Percentiles rank a stretch among this genome's conserved stretches.
Evolutionary conservation across 352 stramenopile genomes (phyloP).

Genomic region (Phytophthora melonis): DNA sequence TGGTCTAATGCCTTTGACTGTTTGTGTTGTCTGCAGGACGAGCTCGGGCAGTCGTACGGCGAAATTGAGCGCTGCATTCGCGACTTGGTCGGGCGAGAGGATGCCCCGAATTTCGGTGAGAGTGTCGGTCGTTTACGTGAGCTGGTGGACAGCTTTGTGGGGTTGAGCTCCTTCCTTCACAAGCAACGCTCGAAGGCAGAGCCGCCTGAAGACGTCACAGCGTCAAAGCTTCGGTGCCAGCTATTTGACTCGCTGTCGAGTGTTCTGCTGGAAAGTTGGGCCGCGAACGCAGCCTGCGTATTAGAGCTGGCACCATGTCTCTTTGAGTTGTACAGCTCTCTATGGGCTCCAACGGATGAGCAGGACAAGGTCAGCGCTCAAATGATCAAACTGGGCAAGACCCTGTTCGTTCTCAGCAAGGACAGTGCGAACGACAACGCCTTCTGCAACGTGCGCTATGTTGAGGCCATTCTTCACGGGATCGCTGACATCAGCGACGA

Average conservation of each 20-base stretch:
- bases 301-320: slow-evolving; percentile 54
- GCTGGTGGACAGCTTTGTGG: slow-evolving; percentile 33
- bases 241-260: slow-evolving; percentile 41
- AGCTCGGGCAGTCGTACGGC: slow-evolving; percentile 38
- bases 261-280: slow-evolving; percentile 45
- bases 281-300: slow-evolving; percentile 36
- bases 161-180: slow-evolving; percentile 48
- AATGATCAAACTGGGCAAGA: slow-evolving; percentile 57
- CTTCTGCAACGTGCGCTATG: slow-evolving; percentile 74
- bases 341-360: neutral
- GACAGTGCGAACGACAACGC: slow-evolving; percentile 64
- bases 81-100: slow-evolving; percentile 19
- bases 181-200: neutral
- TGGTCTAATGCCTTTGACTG: neutral
- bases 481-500: slow-evolving; percentile 41
- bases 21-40: slow-evolving; percentile 29
- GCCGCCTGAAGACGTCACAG: neutral
- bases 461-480: slow-evolving; percentile 62
- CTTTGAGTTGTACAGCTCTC: slow-evolving; percentile 45
- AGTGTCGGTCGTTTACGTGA: slow-evolving; percentile 25
- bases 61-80: slow-evolving; percentile 39
- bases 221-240: slow-evolving; percentile 27
- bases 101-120: neutral
- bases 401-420: slow-evolving; percentile 81
- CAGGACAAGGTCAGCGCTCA: slow-evolving; percentile 13